phyloP scores from a whole-genome alignment of 805 yeast genomes.

The Metschnikowia chrysomelidarum region DNA sequence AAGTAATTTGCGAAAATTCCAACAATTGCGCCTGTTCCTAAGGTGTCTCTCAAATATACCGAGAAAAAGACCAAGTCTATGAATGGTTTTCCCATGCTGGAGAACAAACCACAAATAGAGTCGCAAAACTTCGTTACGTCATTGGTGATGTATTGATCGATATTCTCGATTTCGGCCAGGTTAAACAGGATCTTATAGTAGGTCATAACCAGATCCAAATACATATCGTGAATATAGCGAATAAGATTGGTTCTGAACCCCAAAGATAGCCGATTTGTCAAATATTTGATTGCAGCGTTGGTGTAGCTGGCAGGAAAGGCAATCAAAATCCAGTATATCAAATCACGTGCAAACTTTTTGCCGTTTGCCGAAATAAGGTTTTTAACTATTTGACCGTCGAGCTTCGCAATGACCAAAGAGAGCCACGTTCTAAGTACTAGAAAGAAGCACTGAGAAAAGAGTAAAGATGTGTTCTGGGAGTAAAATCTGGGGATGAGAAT shows the following conservation, averaged over 20 bases:
- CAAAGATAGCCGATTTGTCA: conserved; percentile 72
- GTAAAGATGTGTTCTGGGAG: conserved; percentile 62
- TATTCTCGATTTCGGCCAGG: conserved; percentile 54
- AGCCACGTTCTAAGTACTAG: conserved; percentile 83
- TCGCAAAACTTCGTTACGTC: conserved; percentile 81
- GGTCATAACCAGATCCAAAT: conserved; percentile 74
- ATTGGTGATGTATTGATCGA: conserved; percentile 83
- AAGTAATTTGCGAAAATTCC: conserved; percentile 83
- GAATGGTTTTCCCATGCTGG: conserved; percentile 88
- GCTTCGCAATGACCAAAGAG: conserved; percentile 77
- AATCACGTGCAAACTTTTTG: conserved; percentile 67
- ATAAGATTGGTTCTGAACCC: conserved; percentile 82
- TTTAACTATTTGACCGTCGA: conserved; percentile 90
- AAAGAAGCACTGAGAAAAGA: conserved; percentile 70
- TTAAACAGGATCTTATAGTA: conserved; percentile 79
- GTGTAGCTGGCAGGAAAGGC: conserved; percentile 94
- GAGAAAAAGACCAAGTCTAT: conserved; percentile 84
- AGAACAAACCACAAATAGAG: conserved; percentile 77
- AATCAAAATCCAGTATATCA: conserved; percentile 81
- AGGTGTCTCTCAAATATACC: conserved; percentile 75
- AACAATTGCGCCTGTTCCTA: conserved; percentile 81
- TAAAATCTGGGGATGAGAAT: conserved; percentile 75
- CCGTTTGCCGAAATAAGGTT: conserved; percentile 83
- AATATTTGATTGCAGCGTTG: conserved; percentile 81
- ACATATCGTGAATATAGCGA: conserved; percentile 87